Conservation (phyloP, 352 stramenopile species). For the Labyrinthula sp. region DNA sequence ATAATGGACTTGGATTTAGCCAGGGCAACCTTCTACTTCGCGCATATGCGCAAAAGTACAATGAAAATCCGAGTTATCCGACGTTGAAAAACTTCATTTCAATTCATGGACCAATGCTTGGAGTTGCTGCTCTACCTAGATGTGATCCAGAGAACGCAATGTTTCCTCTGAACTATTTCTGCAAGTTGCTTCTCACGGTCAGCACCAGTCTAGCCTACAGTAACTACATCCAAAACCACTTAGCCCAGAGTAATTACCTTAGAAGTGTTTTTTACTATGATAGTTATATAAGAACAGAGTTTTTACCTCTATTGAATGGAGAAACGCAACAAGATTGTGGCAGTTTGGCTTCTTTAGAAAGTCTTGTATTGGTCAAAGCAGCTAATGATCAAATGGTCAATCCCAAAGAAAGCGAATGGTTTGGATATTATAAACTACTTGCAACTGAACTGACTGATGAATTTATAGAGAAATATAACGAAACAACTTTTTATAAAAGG, state of each 20-base stretch:
- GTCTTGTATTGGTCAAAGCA: slow-evolving; percentile 63
- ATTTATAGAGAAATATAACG: slow-evolving; percentile 54
- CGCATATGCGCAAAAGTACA: slow-evolving; percentile 74
- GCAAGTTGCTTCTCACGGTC: slow-evolving; percentile 43
- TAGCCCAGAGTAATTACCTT: slow-evolving; percentile 75
- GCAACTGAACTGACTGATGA: too few relatives aligned
- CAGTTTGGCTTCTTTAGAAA: slow-evolving; percentile 58
- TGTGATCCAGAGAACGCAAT: slow-evolving; percentile 55
- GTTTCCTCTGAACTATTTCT: too few relatives aligned
- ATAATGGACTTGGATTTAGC: slow-evolving; percentile 72
- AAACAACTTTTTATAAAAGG: slow-evolving; percentile 67
- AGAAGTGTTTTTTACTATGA: slow-evolving; percentile 53
- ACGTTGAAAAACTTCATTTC: slow-evolving; percentile 65
- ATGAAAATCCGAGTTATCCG: too few relatives aligned
- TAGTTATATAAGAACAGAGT: slow-evolving; percentile 47
- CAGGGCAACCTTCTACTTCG: slow-evolving; percentile 76
- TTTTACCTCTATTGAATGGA: slow-evolving; percentile 47
- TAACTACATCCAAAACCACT: slow-evolving; percentile 49
- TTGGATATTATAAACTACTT: slow-evolving; percentile 51
- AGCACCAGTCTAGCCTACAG: slow-evolving; percentile 60
- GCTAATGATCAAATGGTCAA: slow-evolving; percentile 64
- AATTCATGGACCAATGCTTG: slow-evolving; percentile 66
- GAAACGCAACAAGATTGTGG: slow-evolving; percentile 54
- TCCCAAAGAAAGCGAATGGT: slow-evolving; percentile 44
- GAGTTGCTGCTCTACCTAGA: slow-evolving; percentile 57